Evolutionary conservation across 225 moss, liverwort and hornwort species (phyloP).

Genomic region (Antitrichia curtipendula): DNA sequence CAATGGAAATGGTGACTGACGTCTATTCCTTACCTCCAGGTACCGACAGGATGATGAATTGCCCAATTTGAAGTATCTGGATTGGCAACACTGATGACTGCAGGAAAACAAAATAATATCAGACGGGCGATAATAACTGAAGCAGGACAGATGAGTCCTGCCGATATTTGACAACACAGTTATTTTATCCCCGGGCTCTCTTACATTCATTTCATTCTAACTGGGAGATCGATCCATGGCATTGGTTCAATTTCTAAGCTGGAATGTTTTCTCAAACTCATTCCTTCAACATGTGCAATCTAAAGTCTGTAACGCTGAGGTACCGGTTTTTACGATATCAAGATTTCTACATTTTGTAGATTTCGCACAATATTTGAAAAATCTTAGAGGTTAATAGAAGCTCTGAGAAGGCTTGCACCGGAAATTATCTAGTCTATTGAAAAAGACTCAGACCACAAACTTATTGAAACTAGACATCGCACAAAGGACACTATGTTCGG

Average conservation of each 20-base stretch:
- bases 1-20: not conserved
- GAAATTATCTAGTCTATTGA: not conserved
- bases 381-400: not conserved
- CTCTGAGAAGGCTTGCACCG: not conserved
- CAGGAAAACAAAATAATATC: not conserved
- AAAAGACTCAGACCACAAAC: not conserved
- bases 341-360: no score
- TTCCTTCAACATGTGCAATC: not conserved
- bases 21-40: conserved; percentile 31
- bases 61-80: conserved; percentile 69
- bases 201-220: not conserved
- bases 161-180: not conserved
- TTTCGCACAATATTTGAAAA: not conserved
- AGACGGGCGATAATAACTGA: not conserved
- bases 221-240: not conserved
- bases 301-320: not conserved
- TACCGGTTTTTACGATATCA: not conserved
- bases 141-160: not conserved
- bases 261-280: not conserved
- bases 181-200: not conserved
- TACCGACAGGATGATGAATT: conserved; percentile 63
- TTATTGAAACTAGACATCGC: not conserved
- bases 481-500: not conserved
- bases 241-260: not conserved
- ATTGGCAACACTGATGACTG: conserved; percentile 70